Percentiles rank a stretch among this genome's conserved stretches.
phyloP scores from a whole-genome alignment of 495 filamentous ascomycete genomes.

The Penicillium ochrochloron region DNA sequence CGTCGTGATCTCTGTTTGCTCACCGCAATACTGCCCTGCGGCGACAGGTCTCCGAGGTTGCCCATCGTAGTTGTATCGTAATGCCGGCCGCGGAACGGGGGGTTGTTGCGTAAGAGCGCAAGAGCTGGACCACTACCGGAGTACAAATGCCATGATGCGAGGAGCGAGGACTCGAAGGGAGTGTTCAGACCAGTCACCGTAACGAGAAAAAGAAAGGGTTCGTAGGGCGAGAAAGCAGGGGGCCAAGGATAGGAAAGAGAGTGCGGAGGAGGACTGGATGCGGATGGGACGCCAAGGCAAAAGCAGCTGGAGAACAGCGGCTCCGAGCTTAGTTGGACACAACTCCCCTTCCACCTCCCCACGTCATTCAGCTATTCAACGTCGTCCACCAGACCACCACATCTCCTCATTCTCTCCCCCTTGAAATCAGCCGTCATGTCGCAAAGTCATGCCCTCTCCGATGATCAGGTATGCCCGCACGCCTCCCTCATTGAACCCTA shows the following conservation, averaged over 20 bases:
- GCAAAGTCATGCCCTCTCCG: conserved; percentile 88
- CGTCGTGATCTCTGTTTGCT: conserved; percentile 32
- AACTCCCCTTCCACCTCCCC: conserved; percentile 26
- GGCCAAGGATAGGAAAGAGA: conserved; percentile 17
- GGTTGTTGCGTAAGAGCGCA: conserved; percentile 21
- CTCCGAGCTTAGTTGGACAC: conserved; percentile 36
- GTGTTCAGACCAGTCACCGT: not conserved
- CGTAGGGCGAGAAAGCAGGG: conserved; percentile 14
- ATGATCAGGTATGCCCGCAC: conserved; percentile 71
- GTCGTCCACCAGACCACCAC: conserved; percentile 16
- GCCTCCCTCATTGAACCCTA: not conserved
- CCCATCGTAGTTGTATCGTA: conserved; percentile 59
- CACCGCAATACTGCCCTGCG: conserved; percentile 85
- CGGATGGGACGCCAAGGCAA: conserved; percentile 33
- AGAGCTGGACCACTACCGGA: conserved; percentile 28
- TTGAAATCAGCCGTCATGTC: conserved; percentile 69
- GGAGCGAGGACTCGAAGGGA: conserved; percentile 6
- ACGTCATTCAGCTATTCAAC: conserved; percentile 29
- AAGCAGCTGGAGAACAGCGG: conserved; percentile 13
- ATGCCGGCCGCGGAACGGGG: conserved; percentile 36
- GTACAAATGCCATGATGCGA: conserved; percentile 33
- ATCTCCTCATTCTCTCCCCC: conserved; percentile 21
- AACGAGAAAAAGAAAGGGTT: conserved; percentile 10
- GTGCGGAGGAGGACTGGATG: conserved; percentile 27
- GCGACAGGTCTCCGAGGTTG: conserved; percentile 80